These are phyloP conservation scores for Hygrophila difformis DNA, from an alignment of 257 asterid genomes.

Conservation along the genomic window DNA sequence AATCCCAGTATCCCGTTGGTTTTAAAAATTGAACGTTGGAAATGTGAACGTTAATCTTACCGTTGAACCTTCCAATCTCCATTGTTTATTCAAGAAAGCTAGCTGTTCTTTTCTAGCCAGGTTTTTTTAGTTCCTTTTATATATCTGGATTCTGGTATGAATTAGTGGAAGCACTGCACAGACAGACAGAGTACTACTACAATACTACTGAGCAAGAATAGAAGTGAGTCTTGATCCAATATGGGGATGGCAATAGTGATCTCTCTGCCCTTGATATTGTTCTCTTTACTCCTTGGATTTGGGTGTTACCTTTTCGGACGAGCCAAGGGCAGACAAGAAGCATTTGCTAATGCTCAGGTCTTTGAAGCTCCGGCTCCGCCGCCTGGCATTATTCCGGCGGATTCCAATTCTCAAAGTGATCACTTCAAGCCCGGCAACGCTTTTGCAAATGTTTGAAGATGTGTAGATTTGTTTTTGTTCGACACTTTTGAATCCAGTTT, in stretches of 20 bases:
- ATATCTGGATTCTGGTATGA: too few species aligned
- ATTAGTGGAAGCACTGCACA: conserved; percentile 13
- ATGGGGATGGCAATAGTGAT: conserved; percentile 90
- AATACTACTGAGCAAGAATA: neutral
- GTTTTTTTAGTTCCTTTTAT: too few species aligned
- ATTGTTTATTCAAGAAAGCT: too few species aligned
- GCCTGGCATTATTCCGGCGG: conserved; percentile 28
- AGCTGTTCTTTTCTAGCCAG: too few species aligned
- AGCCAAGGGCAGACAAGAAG: conserved; percentile 71
- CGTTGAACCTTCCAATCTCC: too few species aligned
- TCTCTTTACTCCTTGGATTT: conserved; percentile 60
- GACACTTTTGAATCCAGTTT: neutral
- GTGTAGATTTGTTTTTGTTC: too few species aligned
- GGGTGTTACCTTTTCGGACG: conserved; percentile 81
- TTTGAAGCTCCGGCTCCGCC: conserved; percentile 75
- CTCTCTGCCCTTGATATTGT: conserved; percentile 67
- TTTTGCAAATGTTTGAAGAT: conserved; percentile 28
- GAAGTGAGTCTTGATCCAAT: neutral
- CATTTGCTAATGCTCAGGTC: conserved; percentile 57
- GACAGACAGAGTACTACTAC: conserved; percentile 1
- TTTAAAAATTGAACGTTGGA: too few species aligned
- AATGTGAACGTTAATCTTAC: too few species aligned
- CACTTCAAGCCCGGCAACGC: conserved; percentile 33
- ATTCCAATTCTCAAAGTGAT: conserved; percentile 13
- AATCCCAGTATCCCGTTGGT: too few species aligned